Evolutionary conservation across 2,329 filamentous ascomycete species (phyloP), one percentile per base, ranked within the genome.

Genomic region (Graphilbum ipis-grandicollis): DNA sequence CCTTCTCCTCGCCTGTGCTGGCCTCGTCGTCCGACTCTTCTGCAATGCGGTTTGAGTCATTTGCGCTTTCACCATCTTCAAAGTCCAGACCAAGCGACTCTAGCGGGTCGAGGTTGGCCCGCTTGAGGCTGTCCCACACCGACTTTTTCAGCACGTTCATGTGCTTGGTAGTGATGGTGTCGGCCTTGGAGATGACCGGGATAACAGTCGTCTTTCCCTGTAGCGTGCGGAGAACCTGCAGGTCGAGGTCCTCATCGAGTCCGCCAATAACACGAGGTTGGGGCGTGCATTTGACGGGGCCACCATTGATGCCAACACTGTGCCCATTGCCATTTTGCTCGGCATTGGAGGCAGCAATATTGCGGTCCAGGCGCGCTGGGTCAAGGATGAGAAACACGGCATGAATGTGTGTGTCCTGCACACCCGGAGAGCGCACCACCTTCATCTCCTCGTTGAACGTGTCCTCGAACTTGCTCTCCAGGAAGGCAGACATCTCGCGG

Each of bases 391-490:
- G 67, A 58, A 98, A 93, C 38, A 85, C 85, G 46, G 84, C 92
- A 54, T 98, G 90, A 46, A 98, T 93, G 56, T 98, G 90, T 35
- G 88, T 94, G 61, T 98, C 90, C 54, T 85, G 82, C 45, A 83
- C 80, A 39, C 86, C 88, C 19, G 90, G 88, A 37, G 86, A 85
- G 49, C 90, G 80, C 43, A 94, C 68, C 33, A 98, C 86, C 63
- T 94, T 96, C 70, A 93, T 93, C 63, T 98, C 90, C 59, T 98
- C 90, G 34, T 75, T 75, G 54, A 98, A 93, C 0, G 90, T 96
- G 51, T 98, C 90, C 55, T 98, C 88, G 48, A 98, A 98, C 57
- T 96, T 96, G 63, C 80, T 88, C 63, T 98, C 90, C 41, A 98
- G 65, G 60, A 98, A 98, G 9, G 79, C 70, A 25, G 80, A 78